Evolutionary conservation across 768 basidiomycete species (phyloP).

Genomic region (Boletus vermiculosoides): DNA sequence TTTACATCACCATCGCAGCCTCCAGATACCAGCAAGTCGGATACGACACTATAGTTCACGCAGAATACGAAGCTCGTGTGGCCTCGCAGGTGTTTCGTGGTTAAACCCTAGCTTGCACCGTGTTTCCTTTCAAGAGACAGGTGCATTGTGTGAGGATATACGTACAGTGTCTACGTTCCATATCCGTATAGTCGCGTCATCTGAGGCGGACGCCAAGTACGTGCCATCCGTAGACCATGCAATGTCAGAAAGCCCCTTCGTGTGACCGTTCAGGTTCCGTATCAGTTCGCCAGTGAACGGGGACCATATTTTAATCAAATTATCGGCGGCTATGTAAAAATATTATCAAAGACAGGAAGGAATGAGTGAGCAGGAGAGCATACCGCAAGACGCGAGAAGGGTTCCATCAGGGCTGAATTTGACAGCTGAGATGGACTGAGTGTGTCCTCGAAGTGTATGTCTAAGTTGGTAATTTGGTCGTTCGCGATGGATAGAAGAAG

Average conservation of each 20-base stretch:
- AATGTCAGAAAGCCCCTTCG: slow-evolving; percentile 84
- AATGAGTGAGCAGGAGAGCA: slow-evolving; percentile 27
- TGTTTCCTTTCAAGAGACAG: neutral
- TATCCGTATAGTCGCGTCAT: slow-evolving; percentile 86
- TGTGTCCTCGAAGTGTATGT: slow-evolving; percentile 74
- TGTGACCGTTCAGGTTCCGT: slow-evolving; percentile 71
- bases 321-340: slow-evolving; percentile 66
- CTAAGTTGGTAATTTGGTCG: slow-evolving; percentile 68
- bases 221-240: slow-evolving; percentile 84
- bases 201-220: slow-evolving; percentile 87
- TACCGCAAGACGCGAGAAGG: slow-evolving; percentile 84
- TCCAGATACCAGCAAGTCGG: slow-evolving; percentile 88
- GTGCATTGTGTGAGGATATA: slow-evolving; percentile 17
- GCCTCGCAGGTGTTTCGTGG: slow-evolving; percentile 69
- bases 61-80: slow-evolving; percentile 91
- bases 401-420: slow-evolving; percentile 91
- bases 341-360: neutral
- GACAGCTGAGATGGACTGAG: slow-evolving; percentile 80
- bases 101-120: slow-evolving; percentile 52
- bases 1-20: slow-evolving; percentile 90
- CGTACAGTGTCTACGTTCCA: slow-evolving; percentile 83
- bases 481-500: slow-evolving; percentile 38
- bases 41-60: slow-evolving; percentile 85
- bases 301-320: slow-evolving; percentile 78
- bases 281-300: slow-evolving; percentile 76